Evolutionary conservation across 495 filamentous ascomycete species (phyloP), one percentile per base, ranked within the genome.

Genomic region (Entonaema liquescens): DNA sequence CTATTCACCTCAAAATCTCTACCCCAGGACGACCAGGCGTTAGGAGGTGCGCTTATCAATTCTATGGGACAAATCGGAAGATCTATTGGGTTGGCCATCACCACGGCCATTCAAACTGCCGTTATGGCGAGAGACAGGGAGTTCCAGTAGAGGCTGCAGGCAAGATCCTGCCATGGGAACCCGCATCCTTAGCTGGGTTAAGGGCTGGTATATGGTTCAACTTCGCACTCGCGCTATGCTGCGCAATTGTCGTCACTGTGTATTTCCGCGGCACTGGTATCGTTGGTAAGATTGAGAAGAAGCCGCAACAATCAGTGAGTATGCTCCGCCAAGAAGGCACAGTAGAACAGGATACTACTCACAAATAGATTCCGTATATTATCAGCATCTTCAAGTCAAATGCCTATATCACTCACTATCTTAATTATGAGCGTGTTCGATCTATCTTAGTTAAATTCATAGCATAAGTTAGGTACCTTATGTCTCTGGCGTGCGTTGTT

Each of bases 1-100:
- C 78, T 91, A 7, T 89, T 89, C 74, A 89, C 85, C 0, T 86
- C 86, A 1, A 83, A 84, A 58, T 79, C 81, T 3, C 76, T 91
- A 11, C 85, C 88, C 12, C 78, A 82, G n/a, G 83, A 85, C 25
- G 88, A 90, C 59, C 89, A 90, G 69, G 85, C 87, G 0, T 62
- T 90, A 2, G 87, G 87, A 2, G 88, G 88, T 0, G 89, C 85
- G 0, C 78, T 89, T 11, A 84, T 90, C 65, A 90, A 89, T 59
- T 81, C 88, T 0, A 84, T 87, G 57, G 86, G 83, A 0, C 86
- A 88, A 59, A 66, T 89, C 3, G 88, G 88, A 0, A 73, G 88
- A 35, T 82, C 88, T 0, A 79, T 90, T 31, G 84, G 86, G 0
- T 75, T 90, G 28, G 88, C 88, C 0, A 80, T 90, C 50, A 84